Evolutionary conservation across 345 rosid genomes (phyloP).

Genomic region (Lumnitzera racemosa): DNA sequence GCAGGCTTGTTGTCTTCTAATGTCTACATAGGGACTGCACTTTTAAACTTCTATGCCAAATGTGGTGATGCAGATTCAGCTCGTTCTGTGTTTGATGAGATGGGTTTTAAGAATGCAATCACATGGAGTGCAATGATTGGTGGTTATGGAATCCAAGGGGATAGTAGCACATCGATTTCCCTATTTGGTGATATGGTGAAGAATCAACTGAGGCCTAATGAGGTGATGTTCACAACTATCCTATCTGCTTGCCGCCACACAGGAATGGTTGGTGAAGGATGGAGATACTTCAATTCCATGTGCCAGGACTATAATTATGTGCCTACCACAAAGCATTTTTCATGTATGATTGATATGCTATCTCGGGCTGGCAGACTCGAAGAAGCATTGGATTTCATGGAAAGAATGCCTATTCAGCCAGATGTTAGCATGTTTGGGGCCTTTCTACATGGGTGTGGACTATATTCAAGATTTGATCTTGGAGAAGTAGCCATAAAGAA

Average conservation of each 20-base stretch:
- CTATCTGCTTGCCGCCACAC: slow-evolving; percentile 73
- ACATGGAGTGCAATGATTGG: slow-evolving; percentile 91
- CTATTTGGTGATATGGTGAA: slow-evolving; percentile 57
- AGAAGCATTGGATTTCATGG: slow-evolving; percentile 64
- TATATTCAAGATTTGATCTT: slow-evolving; percentile 78
- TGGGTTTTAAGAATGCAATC: slow-evolving; percentile 47
- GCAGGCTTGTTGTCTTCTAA: slow-evolving; percentile 41
- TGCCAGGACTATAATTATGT: slow-evolving; percentile 46
- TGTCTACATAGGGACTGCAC: slow-evolving; percentile 74
- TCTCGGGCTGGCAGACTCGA: slow-evolving; percentile 86
- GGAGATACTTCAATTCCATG: slow-evolving; percentile 56
- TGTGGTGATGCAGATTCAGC: slow-evolving; percentile 68
- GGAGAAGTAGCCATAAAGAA: slow-evolving; percentile 58
- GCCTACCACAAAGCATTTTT: slow-evolving; percentile 71
- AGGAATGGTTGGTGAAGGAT: slow-evolving; percentile 74
- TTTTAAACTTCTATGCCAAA: slow-evolving; percentile 75
- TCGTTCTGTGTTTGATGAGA: slow-evolving; percentile 43
- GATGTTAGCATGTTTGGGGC: slow-evolving; percentile 55
- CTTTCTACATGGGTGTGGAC: slow-evolving; percentile 83
- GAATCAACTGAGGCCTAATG: slow-evolving; percentile 46
- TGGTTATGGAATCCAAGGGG: slow-evolving; percentile 66
- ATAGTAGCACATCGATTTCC: slow-evolving; percentile 36
- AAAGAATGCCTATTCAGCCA: slow-evolving; percentile 65
- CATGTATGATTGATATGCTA: slow-evolving; percentile 75
- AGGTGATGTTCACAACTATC: slow-evolving; percentile 65